A percentile compares a stretch with the other conserved stretches of the same genome.
Evolutionary conservation across 441 rosid species (phyloP).

Genomic region (Jatropha multifida): DNA sequence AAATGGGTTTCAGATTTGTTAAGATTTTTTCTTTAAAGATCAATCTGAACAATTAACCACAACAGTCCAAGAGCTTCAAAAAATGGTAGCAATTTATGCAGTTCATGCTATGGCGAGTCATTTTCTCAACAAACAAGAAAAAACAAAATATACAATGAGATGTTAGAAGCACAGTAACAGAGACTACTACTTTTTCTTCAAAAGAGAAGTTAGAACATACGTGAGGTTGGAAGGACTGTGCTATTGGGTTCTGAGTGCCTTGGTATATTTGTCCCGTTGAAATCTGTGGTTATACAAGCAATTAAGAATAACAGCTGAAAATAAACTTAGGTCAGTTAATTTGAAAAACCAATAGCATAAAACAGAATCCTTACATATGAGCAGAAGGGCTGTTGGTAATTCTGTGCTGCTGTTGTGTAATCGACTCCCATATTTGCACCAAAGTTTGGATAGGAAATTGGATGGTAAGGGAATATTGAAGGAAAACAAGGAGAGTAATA

Average conservation of each 20-base stretch:
- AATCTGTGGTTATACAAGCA: slow-evolving; percentile 14
- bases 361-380: slow-evolving; percentile 28
- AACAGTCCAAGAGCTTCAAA: not conserved
- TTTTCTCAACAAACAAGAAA: not conserved
- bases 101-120: not conserved
- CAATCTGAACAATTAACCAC: not conserved
- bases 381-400: slow-evolving; percentile 18
- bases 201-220: slow-evolving; percentile 18
- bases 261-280: slow-evolving; percentile 1
- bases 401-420: slow-evolving; percentile 23
- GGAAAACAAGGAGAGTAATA: slow-evolving; percentile 25
- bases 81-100: not conserved
- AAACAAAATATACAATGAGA: not conserved
- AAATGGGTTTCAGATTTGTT: not conserved
- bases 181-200: not conserved
- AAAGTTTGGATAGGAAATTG: slow-evolving; percentile 23
- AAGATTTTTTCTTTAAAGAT: not conserved
- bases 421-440: slow-evolving; percentile 20
- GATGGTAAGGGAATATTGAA: slow-evolving; percentile 26
- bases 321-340: not conserved
- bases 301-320: not conserved
- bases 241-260: slow-evolving; percentile 6
- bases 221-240: slow-evolving; percentile 3
- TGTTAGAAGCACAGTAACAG: not conserved
- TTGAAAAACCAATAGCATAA: not conserved